Conservation (phyloP, 2,329 filamentous ascomycete species). For the Sarocladium kiliense region DNA sequence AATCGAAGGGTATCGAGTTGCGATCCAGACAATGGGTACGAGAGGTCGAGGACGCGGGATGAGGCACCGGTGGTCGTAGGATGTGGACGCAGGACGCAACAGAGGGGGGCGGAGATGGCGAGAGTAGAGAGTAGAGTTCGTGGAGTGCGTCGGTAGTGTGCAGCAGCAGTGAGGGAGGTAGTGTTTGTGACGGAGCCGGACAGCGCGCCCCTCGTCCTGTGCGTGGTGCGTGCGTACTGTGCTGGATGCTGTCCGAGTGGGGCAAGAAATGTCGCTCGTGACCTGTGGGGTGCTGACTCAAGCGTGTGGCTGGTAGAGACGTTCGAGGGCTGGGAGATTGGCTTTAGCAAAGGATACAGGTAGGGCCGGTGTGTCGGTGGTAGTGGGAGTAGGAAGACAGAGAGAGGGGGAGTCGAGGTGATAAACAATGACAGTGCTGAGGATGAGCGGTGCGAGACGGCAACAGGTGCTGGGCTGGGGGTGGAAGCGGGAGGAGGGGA, state of each 20-base stretch:
- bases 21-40: not conserved
- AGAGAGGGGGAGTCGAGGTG: not conserved
- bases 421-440: not conserved
- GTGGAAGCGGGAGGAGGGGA: not conserved
- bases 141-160: constrained; percentile 8
- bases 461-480: not conserved
- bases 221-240: constrained; percentile 3
- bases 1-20: not conserved
- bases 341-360: constrained; percentile 5
- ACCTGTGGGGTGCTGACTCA: constrained; percentile 10
- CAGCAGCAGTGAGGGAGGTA: constrained; percentile 7
- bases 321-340: constrained; percentile 6
- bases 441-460: not conserved
- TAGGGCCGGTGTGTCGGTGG: not conserved
- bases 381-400: not conserved
- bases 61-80: constrained; percentile 1
- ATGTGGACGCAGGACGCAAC: constrained; percentile 8
- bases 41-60: not conserved
- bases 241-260: constrained; percentile 7
- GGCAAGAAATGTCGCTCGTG: constrained; percentile 10
- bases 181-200: constrained; percentile 9
- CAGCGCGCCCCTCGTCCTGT: constrained; percentile 8
- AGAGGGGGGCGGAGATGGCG: constrained; percentile 8
- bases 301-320: constrained; percentile 8
- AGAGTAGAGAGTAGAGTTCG: constrained; percentile 9